Evolutionary conservation across 2,329 filamentous ascomycete species (phyloP), one percentile per base, ranked within the genome.

Genomic region (Lecanosticta acicola): DNA sequence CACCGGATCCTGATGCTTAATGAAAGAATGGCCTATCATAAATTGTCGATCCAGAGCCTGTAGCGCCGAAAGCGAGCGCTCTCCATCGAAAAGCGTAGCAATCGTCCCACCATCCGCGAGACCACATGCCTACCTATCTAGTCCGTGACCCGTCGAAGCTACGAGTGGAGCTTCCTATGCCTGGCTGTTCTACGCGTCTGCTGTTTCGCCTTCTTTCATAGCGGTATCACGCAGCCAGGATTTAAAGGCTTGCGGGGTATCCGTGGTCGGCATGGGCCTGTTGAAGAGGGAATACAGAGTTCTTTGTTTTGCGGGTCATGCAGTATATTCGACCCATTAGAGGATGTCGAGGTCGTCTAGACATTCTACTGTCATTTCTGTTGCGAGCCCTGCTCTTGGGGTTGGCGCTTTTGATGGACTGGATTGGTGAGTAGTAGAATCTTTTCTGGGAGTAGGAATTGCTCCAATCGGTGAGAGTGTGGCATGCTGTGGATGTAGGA

Each of bases 31-130:
- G 3, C 34, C 49, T 4, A 45, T 51, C 38, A 45, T 39, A 33
- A 42, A 51, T 21, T 17, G 21, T 26, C 38, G 21, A 3, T 35
- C 20, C 21, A 51, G 20, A 16, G 42, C 26, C n/a, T 45, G 45
- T n/a, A 45, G 17, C 7, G 41, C 49, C 4, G 47, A 17, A 21
- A 32, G 36, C 2, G 45, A 26, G 13, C 41, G 38, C 19, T 51
- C 48, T n/a, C n/a, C 24, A 32, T 51, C 49, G 39, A 51, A 51
- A 0, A 48, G 39, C 13, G 49, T 45, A 17, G 49, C 49, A 24
- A 51, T 45, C 1, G 45, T 45, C 2, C 48, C 41, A 13, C 48
- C 48, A 14, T 48, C 41, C 11, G 49, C 49, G 8, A 48, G n/a
- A 13, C 45, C 41, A 11, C n/a, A n/a, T 0, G 45, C 37, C 36